phyloP scores from a whole-genome alignment of 2,329 filamentous ascomycete genomes.

The Penicillium digitatum region DNA sequence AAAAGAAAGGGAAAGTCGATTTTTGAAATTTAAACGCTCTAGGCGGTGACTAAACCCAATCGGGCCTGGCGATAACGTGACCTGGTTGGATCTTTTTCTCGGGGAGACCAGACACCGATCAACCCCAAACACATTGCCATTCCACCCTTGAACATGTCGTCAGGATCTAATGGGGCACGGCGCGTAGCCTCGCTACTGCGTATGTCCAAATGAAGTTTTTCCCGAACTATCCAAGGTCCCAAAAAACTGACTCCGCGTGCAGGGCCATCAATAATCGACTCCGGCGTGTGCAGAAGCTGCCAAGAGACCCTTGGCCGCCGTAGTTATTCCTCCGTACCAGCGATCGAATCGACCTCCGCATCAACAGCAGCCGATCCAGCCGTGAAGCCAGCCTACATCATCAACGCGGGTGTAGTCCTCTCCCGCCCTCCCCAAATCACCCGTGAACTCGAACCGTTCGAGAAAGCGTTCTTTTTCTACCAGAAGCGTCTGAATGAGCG shows the following conservation, averaged over 20 bases:
- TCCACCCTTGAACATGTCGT: conserved; percentile 34
- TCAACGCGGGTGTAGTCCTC: conserved; percentile 70
- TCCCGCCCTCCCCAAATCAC: conserved; percentile 86
- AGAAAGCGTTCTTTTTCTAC: conserved; percentile 92
- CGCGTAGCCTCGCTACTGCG: conserved; percentile 39
- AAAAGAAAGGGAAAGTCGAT: conserved; percentile 32
- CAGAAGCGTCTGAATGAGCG: conserved; percentile 96
- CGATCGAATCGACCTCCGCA: conserved; percentile 37
- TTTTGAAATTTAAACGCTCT: conserved; percentile 28
- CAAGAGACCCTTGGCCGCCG: conserved; percentile 41
- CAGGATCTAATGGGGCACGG: conserved; percentile 41
- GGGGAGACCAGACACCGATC: conserved; percentile 20
- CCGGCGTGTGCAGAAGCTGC: conserved; percentile 44
- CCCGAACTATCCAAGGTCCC: neutral
- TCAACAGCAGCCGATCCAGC: conserved; percentile 29
- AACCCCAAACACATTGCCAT: conserved; percentile 7
- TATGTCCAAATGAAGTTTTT: conserved; percentile 25
- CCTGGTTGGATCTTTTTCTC: conserved; percentile 39
- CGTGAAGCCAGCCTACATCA: conserved; percentile 41
- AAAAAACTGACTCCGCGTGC: conserved; percentile 16
- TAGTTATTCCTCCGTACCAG: conserved; percentile 38
- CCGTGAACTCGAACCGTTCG: conserved; percentile 76
- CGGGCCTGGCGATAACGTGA: conserved; percentile 34
- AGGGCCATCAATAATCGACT: conserved; percentile 39
- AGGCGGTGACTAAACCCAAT: conserved; percentile 20